These are phyloP conservation scores for Sugiyamaella smithiae DNA, from an alignment of 805 yeast species.

Conservation along the genomic window DNA sequence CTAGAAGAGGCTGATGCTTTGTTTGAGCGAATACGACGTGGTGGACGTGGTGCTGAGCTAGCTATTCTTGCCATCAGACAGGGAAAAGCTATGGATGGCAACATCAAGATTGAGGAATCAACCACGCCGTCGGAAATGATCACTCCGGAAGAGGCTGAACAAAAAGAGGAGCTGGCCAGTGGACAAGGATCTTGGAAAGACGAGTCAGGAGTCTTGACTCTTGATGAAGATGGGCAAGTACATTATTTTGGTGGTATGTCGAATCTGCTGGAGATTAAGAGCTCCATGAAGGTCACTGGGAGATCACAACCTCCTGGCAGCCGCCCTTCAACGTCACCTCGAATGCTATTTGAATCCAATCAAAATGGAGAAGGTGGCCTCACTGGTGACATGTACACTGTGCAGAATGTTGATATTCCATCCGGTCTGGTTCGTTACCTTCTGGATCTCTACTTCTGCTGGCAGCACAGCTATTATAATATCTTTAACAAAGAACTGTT, in stretches of 20 bases:
- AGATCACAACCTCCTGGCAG: conserved; percentile 3
- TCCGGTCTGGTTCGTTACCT: conserved; percentile 15
- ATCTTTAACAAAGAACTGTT: conserved; percentile 21
- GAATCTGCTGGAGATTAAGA: conserved; percentile 15
- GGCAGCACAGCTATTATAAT: conserved; percentile 24
- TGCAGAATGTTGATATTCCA: conserved; percentile 15
- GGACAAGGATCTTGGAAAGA: conserved; percentile 14
- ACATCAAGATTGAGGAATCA: neutral
- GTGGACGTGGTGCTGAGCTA: conserved; percentile 15
- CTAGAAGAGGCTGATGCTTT: conserved; percentile 14
- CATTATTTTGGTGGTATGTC: conserved; percentile 25
- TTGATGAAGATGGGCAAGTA: conserved; percentile 22
- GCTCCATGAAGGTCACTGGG: conserved; percentile 10
- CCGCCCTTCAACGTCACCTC: conserved; percentile 2
- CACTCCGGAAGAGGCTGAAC: conserved; percentile 3
- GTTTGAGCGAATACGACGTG: conserved; percentile 13
- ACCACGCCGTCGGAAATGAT: neutral
- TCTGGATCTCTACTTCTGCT: conserved; percentile 22
- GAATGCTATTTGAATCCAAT: conserved; percentile 3
- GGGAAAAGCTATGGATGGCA: neutral
- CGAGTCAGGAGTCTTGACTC: conserved; percentile 11
- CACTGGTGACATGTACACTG: conserved; percentile 5
- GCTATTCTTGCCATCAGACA: conserved; percentile 18
- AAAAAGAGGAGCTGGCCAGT: conserved; percentile 4
- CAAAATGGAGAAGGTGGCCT: conserved; percentile 1